Base-by-base conservation (phyloP, 2,329 filamentous ascomycete species). In the Trichoderma citrinoviride region DNA sequence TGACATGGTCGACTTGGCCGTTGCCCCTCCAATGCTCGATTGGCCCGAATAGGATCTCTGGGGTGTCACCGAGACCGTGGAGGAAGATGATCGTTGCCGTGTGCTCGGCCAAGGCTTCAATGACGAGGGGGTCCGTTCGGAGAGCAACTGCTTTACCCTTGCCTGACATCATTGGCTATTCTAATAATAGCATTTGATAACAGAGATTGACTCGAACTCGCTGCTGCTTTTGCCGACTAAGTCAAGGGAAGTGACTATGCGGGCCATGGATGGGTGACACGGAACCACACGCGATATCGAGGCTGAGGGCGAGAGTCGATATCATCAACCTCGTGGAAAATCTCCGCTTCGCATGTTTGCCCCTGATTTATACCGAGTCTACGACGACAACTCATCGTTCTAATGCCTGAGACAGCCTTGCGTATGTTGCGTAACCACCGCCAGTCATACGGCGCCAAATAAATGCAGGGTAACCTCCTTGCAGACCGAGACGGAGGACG, bases 81-180 rank as follows among this genome's bases (percentile, higher is more conserved):
- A 91, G 85, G 78, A 97, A 93, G 73, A 99, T 98, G 72, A 98
- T 90, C 4, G 94, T 97, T 29, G 93, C 93, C 41, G 94, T 97
- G 79, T 98, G 95, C 74, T 87, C 87, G 74, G 86, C 90, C 33
- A 91, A 80, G 49, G 93, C 91, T 33, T 92, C 91, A 66, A 96
- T 88, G 19, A 95, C 83, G 64, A 95, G 81, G 12, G 87, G 86
- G 12, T 79, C 74, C n/a, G 74, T 53, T 41, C 74, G 73, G n/a
- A 53, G 23, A 41, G 58, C 49, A n/a, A 61, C 49, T 14, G 33
- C 37, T 44, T 53, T 64, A 5, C 49, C 29, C 4, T 57, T 50
- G 5, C 27, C 17, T 1, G 40, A 6, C 25, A 37, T 49, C 4
- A 8, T 53, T 43, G 8, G 4, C 15, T 10, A 10, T 12, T 37